phyloP scores from a whole-genome alignment of 306 rosid genomes.

The Quillaja saponaria region DNA sequence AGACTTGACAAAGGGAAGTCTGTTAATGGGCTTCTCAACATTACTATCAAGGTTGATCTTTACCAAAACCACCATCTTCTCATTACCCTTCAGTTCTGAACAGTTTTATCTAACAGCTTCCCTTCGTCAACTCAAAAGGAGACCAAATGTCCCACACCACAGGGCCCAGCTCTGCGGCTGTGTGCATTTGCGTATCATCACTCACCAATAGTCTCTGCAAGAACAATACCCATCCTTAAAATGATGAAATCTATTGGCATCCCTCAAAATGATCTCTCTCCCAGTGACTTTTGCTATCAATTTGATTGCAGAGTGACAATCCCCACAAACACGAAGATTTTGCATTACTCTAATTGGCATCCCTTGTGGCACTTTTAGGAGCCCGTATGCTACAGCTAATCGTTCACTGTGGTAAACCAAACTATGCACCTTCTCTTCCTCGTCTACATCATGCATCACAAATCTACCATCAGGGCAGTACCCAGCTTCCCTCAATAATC shows the following conservation, averaged over 20 bases:
- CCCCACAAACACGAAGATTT: constrained; percentile 80
- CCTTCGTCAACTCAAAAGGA: not conserved
- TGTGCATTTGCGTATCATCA: constrained; percentile 17
- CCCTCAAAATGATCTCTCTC: constrained; percentile 74
- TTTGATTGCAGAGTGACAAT: constrained; percentile 73
- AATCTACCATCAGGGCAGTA: constrained; percentile 71
- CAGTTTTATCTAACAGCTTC: too few species aligned
- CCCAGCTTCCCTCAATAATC: constrained; percentile 66
- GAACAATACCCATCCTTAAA: constrained; percentile 70
- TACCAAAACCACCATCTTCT: too few species aligned
- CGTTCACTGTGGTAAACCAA: constrained; percentile 72
- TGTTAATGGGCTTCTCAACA: too few species aligned
- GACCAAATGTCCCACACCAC: not conserved
- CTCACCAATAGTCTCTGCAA: constrained; percentile 73
- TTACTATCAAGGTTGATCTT: too few species aligned
- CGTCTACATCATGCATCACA: constrained; percentile 76
- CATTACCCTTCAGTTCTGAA: too few species aligned
- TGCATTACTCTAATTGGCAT: constrained; percentile 66
- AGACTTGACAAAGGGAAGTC: too few species aligned
- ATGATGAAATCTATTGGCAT: constrained; percentile 75
- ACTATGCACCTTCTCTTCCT: constrained; percentile 73
- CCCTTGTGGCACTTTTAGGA: constrained; percentile 64
- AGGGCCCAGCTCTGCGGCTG: not conserved
- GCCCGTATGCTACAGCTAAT: constrained; percentile 70
- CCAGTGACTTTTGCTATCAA: constrained; percentile 67